These are phyloP conservation scores for Exophiala calicioides DNA, from an alignment of 2,329 filamentous ascomycete species.

Conservation along the genomic window DNA sequence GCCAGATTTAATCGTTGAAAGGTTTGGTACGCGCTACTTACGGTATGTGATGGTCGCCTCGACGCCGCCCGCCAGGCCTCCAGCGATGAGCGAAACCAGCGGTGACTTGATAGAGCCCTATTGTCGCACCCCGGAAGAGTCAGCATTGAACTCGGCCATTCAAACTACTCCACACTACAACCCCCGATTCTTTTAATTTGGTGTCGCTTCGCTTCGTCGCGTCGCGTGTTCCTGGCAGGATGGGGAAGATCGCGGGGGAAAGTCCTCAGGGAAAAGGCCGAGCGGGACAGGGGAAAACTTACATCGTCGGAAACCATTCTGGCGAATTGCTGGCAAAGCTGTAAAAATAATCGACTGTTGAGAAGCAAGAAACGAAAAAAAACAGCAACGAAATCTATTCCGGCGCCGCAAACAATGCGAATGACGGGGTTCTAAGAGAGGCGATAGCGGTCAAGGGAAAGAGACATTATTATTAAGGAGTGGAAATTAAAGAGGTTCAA, in stretches of 20 bases:
- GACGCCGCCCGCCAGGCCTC: slow-evolving; percentile 55
- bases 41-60: slow-evolving; percentile 52
- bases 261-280: not conserved
- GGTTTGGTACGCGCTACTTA: slow-evolving; percentile 9
- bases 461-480: too few species aligned
- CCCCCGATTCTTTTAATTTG: not conserved
- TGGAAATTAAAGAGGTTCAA: too few species aligned
- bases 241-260: not conserved
- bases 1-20: not conserved
- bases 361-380: too few species aligned
- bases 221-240: not conserved
- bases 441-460: too few species aligned
- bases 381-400: too few species aligned
- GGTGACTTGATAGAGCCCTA: slow-evolving; percentile 33
- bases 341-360: too few species aligned
- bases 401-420: too few species aligned
- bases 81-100: slow-evolving; percentile 52
- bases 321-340: too few species aligned
- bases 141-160: too few species aligned
- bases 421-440: too few species aligned
- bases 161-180: too few species aligned
- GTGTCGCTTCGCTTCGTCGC: not conserved
- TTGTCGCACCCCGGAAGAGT: not conserved
- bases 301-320: slow-evolving; percentile 21
- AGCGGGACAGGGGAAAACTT: not conserved